Evolutionary conservation across 352 stramenopile genomes (phyloP).

Genomic region (Heterotrichella gracilis): DNA sequence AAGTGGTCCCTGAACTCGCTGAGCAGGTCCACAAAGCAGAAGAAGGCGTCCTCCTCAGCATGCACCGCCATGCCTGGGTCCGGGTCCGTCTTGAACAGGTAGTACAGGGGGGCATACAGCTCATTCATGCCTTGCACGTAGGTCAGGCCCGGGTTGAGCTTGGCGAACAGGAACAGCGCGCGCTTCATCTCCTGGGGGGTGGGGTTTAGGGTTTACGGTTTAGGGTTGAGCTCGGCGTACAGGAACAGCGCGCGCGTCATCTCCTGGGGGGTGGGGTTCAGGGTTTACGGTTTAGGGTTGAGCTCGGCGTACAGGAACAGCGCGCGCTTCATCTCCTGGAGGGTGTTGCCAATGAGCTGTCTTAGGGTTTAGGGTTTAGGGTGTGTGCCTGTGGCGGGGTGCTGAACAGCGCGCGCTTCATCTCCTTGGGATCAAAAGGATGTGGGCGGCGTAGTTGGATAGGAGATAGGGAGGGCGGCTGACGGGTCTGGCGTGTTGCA

Average conservation of each 20-base stretch:
- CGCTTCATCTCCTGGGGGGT: conserved; percentile 26
- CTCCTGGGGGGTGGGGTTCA: conserved; percentile 24
- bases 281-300: too few relatives aligned
- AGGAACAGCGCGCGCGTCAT: conserved; percentile 38
- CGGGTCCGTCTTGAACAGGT: conserved; percentile 27
- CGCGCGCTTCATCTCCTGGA: conserved; percentile 28
- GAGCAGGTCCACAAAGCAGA: conserved; percentile 35
- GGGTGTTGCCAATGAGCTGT: too few relatives aligned
- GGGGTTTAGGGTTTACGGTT: too few relatives aligned
- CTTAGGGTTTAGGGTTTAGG: too few relatives aligned
- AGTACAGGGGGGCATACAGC: conserved; percentile 36
- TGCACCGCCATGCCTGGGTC: conserved; percentile 27
- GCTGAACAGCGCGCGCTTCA: conserved; percentile 38
- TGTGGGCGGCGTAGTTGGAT: too few relatives aligned
- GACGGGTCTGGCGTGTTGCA: too few relatives aligned
- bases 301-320: conserved; percentile 40
- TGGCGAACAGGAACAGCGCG: conserved; percentile 39
- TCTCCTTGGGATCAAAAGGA: conserved; percentile 19
- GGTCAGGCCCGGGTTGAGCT: conserved; percentile 35
- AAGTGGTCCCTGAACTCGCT: conserved; percentile 35
- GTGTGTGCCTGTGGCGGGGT: conserved; percentile 39
- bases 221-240: conserved; percentile 38
- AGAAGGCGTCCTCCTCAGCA: conserved; percentile 37
- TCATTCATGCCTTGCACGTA: conserved; percentile 57
- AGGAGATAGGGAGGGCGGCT: too few relatives aligned